Conservation (phyloP, 768 basidiomycete genomes). For the Saitozyma podzolica region DNA sequence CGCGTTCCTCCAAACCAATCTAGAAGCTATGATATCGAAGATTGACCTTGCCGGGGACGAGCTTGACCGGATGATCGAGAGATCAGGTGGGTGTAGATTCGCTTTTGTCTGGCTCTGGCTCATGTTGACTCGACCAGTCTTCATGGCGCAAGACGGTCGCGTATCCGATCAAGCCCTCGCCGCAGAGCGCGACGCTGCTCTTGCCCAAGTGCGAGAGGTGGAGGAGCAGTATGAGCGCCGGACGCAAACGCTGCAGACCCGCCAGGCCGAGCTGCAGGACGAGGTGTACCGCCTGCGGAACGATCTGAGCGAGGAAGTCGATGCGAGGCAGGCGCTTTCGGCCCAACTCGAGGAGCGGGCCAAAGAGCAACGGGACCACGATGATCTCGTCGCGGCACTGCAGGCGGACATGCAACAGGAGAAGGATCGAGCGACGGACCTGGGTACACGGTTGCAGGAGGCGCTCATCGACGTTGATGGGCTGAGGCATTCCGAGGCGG, state of each 20-base stretch:
- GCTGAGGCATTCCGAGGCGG: slow-evolving; percentile 57
- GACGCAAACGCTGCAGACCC: slow-evolving; percentile 21
- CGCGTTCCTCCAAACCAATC: slow-evolving; percentile 50
- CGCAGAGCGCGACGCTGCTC: slow-evolving; percentile 59
- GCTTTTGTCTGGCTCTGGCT: too few relatives aligned
- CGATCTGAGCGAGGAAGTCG: slow-evolving; percentile 41
- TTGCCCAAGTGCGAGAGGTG: slow-evolving; percentile 16
- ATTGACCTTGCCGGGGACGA: slow-evolving; percentile 78
- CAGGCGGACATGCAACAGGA: slow-evolving; percentile 42
- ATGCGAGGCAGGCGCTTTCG: slow-evolving; percentile 39
- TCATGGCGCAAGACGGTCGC: not conserved
- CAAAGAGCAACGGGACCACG: slow-evolving; percentile 25
- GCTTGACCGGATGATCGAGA: slow-evolving; percentile 83
- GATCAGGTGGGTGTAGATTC: slow-evolving; percentile 63
- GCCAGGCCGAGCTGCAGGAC: slow-evolving; percentile 39
- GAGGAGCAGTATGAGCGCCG: slow-evolving; percentile 27
- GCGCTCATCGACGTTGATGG: slow-evolving; percentile 44
- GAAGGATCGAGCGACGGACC: slow-evolving; percentile 57
- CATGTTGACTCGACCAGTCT: not conserved
- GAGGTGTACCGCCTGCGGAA: slow-evolving; percentile 36
- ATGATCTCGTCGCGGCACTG: slow-evolving; percentile 30
- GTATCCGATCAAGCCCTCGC: not conserved
- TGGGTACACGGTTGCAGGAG: slow-evolving; percentile 43
- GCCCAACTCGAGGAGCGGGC: slow-evolving; percentile 25
- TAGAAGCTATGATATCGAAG: slow-evolving; percentile 70